These are phyloP conservation scores for Saccharum hybrid DNA, from an alignment of 202 grass and related monocot species.

Conservation along the genomic window DNA sequence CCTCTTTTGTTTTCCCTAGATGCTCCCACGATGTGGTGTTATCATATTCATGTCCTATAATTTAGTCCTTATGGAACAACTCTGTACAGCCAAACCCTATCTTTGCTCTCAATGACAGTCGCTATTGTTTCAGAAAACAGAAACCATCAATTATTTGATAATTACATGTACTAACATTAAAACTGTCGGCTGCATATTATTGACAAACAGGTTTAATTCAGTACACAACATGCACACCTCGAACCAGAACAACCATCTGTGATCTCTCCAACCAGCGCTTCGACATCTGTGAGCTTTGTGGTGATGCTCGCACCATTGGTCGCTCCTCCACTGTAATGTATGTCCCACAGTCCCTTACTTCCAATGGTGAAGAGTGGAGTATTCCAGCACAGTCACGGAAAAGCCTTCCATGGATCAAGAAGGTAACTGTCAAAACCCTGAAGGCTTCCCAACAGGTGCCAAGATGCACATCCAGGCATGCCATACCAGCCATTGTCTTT, in stretches of 20 bases:
- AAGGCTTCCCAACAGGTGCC: conserved; percentile 46
- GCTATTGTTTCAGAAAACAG: background rate
- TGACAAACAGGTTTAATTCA: conserved; percentile 32
- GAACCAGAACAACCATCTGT: conserved; percentile 44
- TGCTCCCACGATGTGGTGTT: background rate
- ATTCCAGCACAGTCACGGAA: conserved; percentile 72
- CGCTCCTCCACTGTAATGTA: conserved; percentile 56
- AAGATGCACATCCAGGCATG: conserved; percentile 54
- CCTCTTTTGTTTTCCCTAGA: background rate
- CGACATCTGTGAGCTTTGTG: conserved; percentile 68
- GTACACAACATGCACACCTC: conserved; percentile 51
- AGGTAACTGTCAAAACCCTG: conserved; percentile 61
- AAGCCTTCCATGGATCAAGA: conserved; percentile 67
- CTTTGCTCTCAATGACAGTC: background rate
- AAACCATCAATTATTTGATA: conserved; percentile 17
- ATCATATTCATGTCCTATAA: background rate
- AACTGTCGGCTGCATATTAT: background rate
- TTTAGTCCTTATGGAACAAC: background rate
- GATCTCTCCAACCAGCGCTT: conserved; percentile 59
- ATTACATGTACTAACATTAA: conserved; percentile 13
- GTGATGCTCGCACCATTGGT: conserved; percentile 66
- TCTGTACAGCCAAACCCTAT: conserved; percentile 1
- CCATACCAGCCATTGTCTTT: conserved; percentile 65
- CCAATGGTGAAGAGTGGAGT: conserved; percentile 52
- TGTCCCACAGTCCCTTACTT: conserved; percentile 41